phyloP scores from a whole-genome alignment of 1,139 yeast species.

The Pichia kudriavzevii region DNA sequence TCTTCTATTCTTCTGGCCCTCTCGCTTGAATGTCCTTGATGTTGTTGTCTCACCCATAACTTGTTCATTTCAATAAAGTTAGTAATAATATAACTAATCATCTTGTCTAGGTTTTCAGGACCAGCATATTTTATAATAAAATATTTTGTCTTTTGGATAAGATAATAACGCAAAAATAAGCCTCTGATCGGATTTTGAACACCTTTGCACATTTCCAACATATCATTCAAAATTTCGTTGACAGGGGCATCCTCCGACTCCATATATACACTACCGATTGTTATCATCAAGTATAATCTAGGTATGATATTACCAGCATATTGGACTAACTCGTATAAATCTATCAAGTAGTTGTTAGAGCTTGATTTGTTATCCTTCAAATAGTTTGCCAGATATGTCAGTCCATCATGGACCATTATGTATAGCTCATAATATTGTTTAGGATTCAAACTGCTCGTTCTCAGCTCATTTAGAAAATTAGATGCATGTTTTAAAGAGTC shows the following conservation, averaged over 20 bases:
- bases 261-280: slow-evolving; percentile 88
- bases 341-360: slow-evolving; percentile 66
- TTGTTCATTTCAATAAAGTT: slow-evolving; percentile 97
- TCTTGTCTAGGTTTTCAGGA: slow-evolving; percentile 13
- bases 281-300: slow-evolving; percentile 86
- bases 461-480: slow-evolving; percentile 69
- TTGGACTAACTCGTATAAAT: slow-evolving; percentile 88
- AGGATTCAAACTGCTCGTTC: slow-evolving; percentile 73
- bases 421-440: slow-evolving; percentile 92
- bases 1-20: slow-evolving; percentile 68
- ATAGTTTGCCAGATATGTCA: slow-evolving; percentile 60
- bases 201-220: slow-evolving; percentile 98
- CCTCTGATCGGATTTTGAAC: slow-evolving; percentile 94
- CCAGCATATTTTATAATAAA: slow-evolving; percentile 28
- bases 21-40: slow-evolving; percentile 89
- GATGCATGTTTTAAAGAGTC: slow-evolving; percentile 88
- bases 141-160: slow-evolving; percentile 77
- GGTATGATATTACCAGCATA: slow-evolving; percentile 93
- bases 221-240: slow-evolving; percentile 83
- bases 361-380: slow-evolving; percentile 56
- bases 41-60: slow-evolving; percentile 92
- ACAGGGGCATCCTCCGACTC: slow-evolving; percentile 70
- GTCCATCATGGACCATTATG: slow-evolving; percentile 76
- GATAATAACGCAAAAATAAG: slow-evolving; percentile 76
- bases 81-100: slow-evolving; percentile 63